Conservation (phyloP, 768 basidiomycete species). For the Xerocomellus intermedius region DNA sequence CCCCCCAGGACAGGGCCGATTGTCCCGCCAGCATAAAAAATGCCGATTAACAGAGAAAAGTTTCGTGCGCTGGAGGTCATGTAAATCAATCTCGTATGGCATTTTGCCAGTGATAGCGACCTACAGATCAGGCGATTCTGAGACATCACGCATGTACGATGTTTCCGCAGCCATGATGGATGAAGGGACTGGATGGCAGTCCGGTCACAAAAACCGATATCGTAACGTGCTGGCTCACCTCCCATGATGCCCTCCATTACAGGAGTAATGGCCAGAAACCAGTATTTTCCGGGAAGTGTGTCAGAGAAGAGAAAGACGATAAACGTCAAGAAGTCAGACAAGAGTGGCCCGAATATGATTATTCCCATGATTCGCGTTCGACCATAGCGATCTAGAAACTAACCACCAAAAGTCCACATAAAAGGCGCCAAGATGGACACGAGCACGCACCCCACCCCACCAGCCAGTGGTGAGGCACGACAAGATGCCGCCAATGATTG, state of each 20-base stretch:
- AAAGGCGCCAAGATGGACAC: neutral
- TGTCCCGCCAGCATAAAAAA: neutral
- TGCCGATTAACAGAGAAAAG: neutral
- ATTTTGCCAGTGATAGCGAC: neutral
- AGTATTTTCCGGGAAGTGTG: neutral
- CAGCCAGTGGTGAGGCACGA: slow-evolving; percentile 2
- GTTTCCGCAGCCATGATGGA: neutral
- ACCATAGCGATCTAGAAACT: neutral
- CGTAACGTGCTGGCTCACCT: neutral
- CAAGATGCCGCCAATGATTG: slow-evolving; percentile 1
- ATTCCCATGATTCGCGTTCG: neutral
- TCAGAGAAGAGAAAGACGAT: neutral
- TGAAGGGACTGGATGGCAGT: neutral
- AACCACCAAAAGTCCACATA: neutral
- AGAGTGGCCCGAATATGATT: neutral
- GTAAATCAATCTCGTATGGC: neutral
- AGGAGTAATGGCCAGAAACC: neutral
- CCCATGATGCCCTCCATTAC: neutral
- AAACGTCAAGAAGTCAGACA: neutral
- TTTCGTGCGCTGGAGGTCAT: neutral
- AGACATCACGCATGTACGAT: slow-evolving; percentile 1
- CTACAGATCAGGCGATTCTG: neutral
- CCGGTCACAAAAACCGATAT: neutral
- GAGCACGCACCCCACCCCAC: slow-evolving; percentile 2
- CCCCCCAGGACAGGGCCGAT: neutral